phyloP scores from a whole-genome alignment of 495 filamentous ascomycete genomes.

The Penicillium fimorum region DNA sequence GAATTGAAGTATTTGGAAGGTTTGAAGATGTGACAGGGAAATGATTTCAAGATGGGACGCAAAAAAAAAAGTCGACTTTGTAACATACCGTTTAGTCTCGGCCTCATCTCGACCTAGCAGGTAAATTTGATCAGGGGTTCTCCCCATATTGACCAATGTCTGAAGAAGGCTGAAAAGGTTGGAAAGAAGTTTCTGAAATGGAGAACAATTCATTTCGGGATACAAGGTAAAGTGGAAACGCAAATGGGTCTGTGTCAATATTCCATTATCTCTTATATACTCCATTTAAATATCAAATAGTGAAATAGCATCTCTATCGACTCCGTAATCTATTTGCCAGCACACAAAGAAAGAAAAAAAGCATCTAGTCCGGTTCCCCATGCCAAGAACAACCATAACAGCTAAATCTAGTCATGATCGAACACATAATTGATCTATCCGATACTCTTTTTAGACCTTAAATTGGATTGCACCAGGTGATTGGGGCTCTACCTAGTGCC shows the following conservation, averaged over 20 bases:
- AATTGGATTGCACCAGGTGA: too few relatives aligned
- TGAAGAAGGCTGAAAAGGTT: not conserved
- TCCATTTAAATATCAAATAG: too few relatives aligned
- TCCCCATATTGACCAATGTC: constrained; percentile 5
- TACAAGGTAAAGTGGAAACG: not conserved
- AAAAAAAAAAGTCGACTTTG: not conserved
- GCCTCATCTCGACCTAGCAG: constrained; percentile 14
- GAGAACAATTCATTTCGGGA: not conserved
- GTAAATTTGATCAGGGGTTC: constrained; percentile 15
- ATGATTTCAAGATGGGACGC: too few relatives aligned
- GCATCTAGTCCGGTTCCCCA: not conserved
- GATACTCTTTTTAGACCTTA: not conserved
- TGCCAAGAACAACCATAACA: not conserved
- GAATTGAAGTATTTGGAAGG: too few relatives aligned
- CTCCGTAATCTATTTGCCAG: not conserved
- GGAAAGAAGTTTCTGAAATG: constrained; percentile 3
- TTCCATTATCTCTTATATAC: too few relatives aligned
- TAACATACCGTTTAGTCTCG: constrained; percentile 21
- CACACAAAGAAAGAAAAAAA: constrained; percentile 3
- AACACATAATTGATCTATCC: not conserved
- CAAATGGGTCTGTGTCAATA: not conserved
- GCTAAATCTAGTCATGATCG: not conserved
- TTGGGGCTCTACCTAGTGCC: not conserved
- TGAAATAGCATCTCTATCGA: too few relatives aligned
- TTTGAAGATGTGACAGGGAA: too few relatives aligned